These are phyloP conservation scores for Gliomastix tumulicola DNA, from an alignment of 2,329 filamentous ascomycete genomes.

Conservation along the genomic window DNA sequence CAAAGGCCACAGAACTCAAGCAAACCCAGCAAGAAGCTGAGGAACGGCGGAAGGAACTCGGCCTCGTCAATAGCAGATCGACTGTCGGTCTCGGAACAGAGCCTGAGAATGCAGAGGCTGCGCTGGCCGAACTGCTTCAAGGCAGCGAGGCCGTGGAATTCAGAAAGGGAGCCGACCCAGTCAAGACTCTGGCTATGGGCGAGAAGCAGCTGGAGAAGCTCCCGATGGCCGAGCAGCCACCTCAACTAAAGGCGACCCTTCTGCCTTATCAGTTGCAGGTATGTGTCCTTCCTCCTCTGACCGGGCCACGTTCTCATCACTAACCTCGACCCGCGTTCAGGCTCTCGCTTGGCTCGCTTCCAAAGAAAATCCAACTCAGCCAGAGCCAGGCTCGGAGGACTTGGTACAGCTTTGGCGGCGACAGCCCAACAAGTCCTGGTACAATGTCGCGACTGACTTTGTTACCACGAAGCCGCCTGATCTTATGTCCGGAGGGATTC, in stretches of 20 bases:
- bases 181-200: slow-evolving; percentile 63
- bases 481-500: slow-evolving; percentile 72
- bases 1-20: slow-evolving; percentile 50
- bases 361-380: slow-evolving; percentile 65
- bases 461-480: slow-evolving; percentile 48
- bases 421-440: slow-evolving; percentile 42
- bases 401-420: slow-evolving; percentile 73
- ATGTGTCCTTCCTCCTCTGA: slow-evolving; percentile 11
- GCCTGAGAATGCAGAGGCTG: slow-evolving; percentile 21
- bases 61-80: slow-evolving; percentile 27
- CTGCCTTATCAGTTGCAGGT: slow-evolving; percentile 72
- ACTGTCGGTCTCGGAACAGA: slow-evolving; percentile 19
- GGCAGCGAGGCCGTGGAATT: slow-evolving; percentile 63
- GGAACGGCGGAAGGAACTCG: slow-evolving; percentile 36
- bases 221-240: slow-evolving; percentile 65
- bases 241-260: slow-evolving; percentile 55
- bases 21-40: slow-evolving; percentile 47
- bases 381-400: slow-evolving; percentile 48
- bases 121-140: slow-evolving; percentile 57
- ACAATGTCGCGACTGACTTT: slow-evolving; percentile 51
- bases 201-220: slow-evolving; percentile 65
- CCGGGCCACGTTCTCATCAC: background rate
- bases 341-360: slow-evolving; percentile 75
- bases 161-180: slow-evolving; percentile 54
- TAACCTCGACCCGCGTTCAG: slow-evolving; percentile 39